These are phyloP conservation scores for Psidium guajava DNA, from an alignment of 345 rosid genomes.

Conservation along the genomic window DNA sequence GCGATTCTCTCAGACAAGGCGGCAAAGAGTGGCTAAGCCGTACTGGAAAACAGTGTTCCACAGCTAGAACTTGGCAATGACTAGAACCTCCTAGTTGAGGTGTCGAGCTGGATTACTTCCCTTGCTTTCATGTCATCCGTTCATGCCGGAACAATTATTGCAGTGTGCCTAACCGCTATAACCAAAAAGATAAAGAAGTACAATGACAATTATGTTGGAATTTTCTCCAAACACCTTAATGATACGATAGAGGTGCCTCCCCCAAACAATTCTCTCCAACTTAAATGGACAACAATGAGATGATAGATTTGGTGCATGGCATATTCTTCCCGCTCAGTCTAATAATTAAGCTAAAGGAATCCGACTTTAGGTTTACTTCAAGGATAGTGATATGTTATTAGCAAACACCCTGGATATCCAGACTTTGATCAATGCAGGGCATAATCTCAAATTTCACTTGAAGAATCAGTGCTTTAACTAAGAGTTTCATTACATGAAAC, in stretches of 20 bases:
- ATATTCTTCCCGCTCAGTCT: not conserved
- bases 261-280: not conserved
- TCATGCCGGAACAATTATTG: not conserved
- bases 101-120: not conserved
- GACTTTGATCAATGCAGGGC: not conserved
- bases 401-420: not conserved
- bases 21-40: not conserved
- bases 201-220: not conserved
- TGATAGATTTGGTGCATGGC: not conserved
- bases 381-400: not conserved
- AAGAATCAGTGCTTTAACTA: not conserved
- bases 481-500: not conserved
- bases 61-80: not conserved
- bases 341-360: not conserved
- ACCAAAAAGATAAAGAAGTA: not conserved
- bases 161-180: not conserved
- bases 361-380: not conserved
- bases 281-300: not conserved
- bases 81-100: not conserved
- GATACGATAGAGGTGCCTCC: not conserved
- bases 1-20: not conserved
- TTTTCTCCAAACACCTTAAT: not conserved
- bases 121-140: not conserved
- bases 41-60: not conserved
- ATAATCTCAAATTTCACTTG: not conserved